These are phyloP conservation scores for Nemophila menziesii DNA, from an alignment of 257 asterid species.

Conservation along the genomic window DNA sequence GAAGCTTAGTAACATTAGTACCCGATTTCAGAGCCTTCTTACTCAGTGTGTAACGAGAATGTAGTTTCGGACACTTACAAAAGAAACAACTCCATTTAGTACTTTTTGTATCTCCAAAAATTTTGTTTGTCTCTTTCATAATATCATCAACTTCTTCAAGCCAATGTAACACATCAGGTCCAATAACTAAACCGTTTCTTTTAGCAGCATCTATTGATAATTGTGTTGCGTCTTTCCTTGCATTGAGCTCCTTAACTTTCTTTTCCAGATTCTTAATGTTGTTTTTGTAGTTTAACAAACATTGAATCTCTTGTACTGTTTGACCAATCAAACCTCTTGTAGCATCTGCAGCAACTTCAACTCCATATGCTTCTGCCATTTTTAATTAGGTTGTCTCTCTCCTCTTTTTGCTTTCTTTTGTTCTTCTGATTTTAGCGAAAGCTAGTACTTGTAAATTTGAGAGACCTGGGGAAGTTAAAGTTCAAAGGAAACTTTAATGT, in stretches of 20 bases:
- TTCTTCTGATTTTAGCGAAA: too few relatives aligned
- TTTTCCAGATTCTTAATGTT: background rate
- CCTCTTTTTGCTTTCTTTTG: too few relatives aligned
- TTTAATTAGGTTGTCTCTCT: too few relatives aligned
- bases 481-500: too few relatives aligned
- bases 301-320: background rate
- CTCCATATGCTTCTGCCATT: slow-evolving; percentile 1
- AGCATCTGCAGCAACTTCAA: background rate
- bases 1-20: background rate
- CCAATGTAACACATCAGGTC: background rate
- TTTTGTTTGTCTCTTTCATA: background rate
- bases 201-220: background rate
- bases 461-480: too few relatives aligned
- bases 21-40: background rate
- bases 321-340: background rate
- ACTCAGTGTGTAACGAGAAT: background rate
- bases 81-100: background rate
- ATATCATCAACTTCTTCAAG: background rate
- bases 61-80: background rate
- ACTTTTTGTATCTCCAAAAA: background rate
- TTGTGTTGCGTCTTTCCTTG: background rate
- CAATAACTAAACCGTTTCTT: background rate
- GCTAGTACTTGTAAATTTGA: too few relatives aligned
- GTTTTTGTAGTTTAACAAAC: background rate
- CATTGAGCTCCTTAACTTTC: background rate